phyloP scores from a whole-genome alignment of 2,329 filamentous ascomycete genomes.

The Dothiorella sarmentorum region DNA sequence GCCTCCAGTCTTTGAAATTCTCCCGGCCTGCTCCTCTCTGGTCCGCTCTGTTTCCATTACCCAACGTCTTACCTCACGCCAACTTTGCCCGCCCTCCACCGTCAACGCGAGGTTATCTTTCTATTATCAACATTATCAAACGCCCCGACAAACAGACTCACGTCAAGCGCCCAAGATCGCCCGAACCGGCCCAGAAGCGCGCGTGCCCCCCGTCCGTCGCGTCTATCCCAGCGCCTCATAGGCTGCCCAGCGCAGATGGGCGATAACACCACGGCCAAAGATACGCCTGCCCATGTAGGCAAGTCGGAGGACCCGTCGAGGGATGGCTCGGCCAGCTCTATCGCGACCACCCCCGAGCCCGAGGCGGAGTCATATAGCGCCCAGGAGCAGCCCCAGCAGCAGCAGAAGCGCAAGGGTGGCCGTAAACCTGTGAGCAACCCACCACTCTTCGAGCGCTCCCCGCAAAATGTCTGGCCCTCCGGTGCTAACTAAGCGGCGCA shows the following conservation, averaged over 20 bases:
- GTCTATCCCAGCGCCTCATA: slow-evolving; percentile 29
- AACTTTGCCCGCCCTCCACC: slow-evolving; percentile 37
- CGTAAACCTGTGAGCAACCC: slow-evolving; percentile 79
- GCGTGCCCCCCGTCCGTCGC: slow-evolving; percentile 35
- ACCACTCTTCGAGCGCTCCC: slow-evolving; percentile 23
- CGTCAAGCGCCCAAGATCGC: slow-evolving; percentile 18
- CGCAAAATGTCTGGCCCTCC: slow-evolving; percentile 33
- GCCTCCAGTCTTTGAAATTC: slow-evolving; percentile 21
- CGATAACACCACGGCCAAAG: slow-evolving; percentile 43
- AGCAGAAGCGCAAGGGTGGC: slow-evolving; percentile 92
- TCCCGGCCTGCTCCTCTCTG: slow-evolving; percentile 24
- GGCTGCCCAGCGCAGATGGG: slow-evolving; percentile 42
- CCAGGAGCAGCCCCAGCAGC: slow-evolving; percentile 44
- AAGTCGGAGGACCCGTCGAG: slow-evolving; percentile 35
- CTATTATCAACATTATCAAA: slow-evolving; percentile 45
- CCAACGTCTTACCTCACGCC: slow-evolving; percentile 48
- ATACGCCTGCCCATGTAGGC: slow-evolving; percentile 45
- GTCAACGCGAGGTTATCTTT: slow-evolving; percentile 40
- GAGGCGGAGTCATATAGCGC: slow-evolving; percentile 41
- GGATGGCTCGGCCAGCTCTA: slow-evolving; percentile 47
- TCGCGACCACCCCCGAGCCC: slow-evolving; percentile 48
- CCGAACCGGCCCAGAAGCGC: slow-evolving; percentile 27
- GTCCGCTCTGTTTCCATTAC: slow-evolving; percentile 41
- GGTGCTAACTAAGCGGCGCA: slow-evolving; percentile 38
- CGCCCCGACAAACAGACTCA: slow-evolving; percentile 33